Conservation (phyloP, 768 basidiomycete genomes). For the Flagelloscypha sp. region DNA sequence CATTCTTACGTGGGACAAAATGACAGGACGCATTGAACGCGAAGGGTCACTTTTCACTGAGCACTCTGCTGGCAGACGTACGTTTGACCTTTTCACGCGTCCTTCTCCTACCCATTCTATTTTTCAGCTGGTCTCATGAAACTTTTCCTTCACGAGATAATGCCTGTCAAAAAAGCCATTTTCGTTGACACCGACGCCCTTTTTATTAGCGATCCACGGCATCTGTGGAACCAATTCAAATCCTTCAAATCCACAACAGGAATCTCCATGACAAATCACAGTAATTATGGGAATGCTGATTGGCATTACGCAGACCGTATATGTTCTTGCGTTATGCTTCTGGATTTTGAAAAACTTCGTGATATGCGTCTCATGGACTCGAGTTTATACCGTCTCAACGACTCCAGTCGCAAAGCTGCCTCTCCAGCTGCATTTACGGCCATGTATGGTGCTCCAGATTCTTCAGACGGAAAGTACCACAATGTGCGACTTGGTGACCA, state of each 20-base stretch:
- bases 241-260: constrained; percentile 25
- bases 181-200: constrained; percentile 46
- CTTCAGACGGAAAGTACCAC: constrained; percentile 26
- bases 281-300: constrained; percentile 28
- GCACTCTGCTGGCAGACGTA: constrained; percentile 41
- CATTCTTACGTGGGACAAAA: constrained; percentile 29
- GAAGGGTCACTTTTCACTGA: constrained; percentile 38
- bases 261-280: constrained; percentile 37
- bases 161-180: constrained; percentile 38
- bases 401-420: constrained; percentile 25
- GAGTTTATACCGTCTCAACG: constrained; percentile 24
- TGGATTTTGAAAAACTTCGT: constrained; percentile 38
- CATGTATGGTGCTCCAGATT: constrained; percentile 33
- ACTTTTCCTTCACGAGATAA: constrained; percentile 43
- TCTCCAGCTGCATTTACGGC: constrained; percentile 34
- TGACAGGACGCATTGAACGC: constrained; percentile 35
- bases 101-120: background rate
- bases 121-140: constrained; percentile 41
- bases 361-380: constrained; percentile 40
- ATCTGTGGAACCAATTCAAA: constrained; percentile 37
- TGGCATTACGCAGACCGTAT: constrained; percentile 41
- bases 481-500: constrained; percentile 44
- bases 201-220: constrained; percentile 37
- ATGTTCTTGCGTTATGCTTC: constrained; percentile 47
- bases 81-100: constrained; percentile 15